Percentiles rank a stretch among this genome's conserved stretches.
These are phyloP conservation scores for Nicotiana tabacum DNA, from an alignment of 257 asterid genomes.

Conservation along the genomic window DNA sequence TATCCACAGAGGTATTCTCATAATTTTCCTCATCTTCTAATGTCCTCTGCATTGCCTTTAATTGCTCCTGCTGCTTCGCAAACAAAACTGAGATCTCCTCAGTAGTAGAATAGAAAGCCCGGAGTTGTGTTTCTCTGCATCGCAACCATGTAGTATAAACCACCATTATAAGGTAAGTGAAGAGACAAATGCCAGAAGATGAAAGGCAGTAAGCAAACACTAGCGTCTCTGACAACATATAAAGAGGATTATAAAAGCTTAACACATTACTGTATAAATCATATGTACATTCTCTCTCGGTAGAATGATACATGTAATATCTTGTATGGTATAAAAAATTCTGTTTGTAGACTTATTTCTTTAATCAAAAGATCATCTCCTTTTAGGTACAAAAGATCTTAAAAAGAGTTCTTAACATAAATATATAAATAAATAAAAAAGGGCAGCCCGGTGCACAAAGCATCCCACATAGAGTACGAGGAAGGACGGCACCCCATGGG, in stretches of 20 bases:
- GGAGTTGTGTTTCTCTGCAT: conserved; percentile 95
- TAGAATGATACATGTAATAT: not conserved
- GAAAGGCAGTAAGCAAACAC: not conserved
- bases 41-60: conserved; percentile 92
- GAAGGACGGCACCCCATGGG: no score
- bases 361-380: not conserved
- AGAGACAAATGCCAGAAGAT: not conserved
- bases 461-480: no score
- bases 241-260: conserved; percentile 1
- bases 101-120: conserved; percentile 93
- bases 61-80: conserved; percentile 92
- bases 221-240: not conserved
- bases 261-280: not conserved
- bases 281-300: not conserved
- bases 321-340: not conserved
- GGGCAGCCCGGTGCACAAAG: no score
- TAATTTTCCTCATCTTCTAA: conserved; percentile 88
- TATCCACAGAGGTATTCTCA: conserved; percentile 56
- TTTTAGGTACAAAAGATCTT: not conserved
- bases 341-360: not conserved
- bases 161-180: not conserved
- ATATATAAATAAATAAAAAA: no score
- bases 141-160: conserved; percentile 2
- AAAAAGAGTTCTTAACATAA: not conserved
- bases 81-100: conserved; percentile 82